Conservation (phyloP, 495 filamentous ascomycete genomes). For the Amorphotheca resinae region DNA sequence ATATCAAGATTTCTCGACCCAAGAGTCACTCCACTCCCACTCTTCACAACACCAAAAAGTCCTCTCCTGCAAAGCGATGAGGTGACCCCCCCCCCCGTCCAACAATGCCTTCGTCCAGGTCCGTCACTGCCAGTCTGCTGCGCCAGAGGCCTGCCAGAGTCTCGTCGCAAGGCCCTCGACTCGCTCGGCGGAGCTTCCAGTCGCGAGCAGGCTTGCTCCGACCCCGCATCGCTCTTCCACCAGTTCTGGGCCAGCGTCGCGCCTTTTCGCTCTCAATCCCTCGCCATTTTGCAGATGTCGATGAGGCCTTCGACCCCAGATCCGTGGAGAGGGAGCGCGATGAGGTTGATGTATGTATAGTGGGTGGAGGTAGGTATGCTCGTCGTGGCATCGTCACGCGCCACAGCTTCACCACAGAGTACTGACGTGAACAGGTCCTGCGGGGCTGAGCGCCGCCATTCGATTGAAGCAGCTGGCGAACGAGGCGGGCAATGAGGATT, state of each 20-base stretch:
- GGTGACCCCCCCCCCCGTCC: conserved; percentile 18
- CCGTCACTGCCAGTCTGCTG: conserved; percentile 13
- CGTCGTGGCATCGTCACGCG: conserved; percentile 1
- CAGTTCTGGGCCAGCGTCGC: conserved; percentile 10
- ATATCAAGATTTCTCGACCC: no score
- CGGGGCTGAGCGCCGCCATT: conserved; percentile 86
- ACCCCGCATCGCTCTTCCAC: conserved; percentile 9
- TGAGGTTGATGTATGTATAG: conserved; percentile 90
- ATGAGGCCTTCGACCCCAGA: conserved; percentile 59
- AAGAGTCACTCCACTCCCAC: no score
- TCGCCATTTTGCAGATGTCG: conserved; percentile 37
- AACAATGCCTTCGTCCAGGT: conserved; percentile 17
- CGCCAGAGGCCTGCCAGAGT: conserved; percentile 8
- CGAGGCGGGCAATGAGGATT: conserved; percentile 90
- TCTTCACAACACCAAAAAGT: no score
- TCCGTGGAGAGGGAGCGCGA: conserved; percentile 77
- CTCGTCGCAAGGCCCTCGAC: neutral
- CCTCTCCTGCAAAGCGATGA: conserved; percentile 8
- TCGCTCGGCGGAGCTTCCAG: conserved; percentile 5
- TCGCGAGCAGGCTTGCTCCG: conserved; percentile 2
- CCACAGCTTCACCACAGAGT: no score
- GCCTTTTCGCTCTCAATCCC: conserved; percentile 38
- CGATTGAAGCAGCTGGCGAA: conserved; percentile 91
- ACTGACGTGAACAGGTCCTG: conserved; percentile 47
- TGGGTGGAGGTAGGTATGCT: conserved; percentile 60